Conservation (phyloP, 1,139 yeast species). For the Suhomyces atakaporum region DNA sequence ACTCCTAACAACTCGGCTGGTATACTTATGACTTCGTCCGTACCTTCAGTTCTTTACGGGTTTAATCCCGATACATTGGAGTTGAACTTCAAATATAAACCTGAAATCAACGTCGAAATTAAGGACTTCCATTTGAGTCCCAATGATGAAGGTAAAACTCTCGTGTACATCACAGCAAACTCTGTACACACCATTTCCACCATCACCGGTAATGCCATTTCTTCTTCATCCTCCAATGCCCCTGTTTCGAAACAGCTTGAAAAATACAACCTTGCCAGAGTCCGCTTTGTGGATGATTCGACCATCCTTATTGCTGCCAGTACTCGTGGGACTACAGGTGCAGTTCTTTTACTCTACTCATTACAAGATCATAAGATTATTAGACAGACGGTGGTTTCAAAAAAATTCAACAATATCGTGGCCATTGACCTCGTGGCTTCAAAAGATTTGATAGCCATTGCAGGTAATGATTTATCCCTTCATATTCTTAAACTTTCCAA, state of each 20-base stretch:
- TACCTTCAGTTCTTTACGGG: conserved; percentile 59
- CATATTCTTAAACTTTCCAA: conserved; percentile 53
- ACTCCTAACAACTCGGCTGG: conserved; percentile 58
- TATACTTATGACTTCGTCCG: conserved; percentile 61
- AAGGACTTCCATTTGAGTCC: conserved; percentile 38
- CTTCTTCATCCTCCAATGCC: conserved; percentile 28
- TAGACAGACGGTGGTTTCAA: conserved; percentile 47
- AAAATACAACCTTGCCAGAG: conserved; percentile 52
- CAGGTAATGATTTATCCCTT: conserved; percentile 76
- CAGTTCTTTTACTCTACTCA: conserved; percentile 44
- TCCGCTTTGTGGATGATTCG: conserved; percentile 57
- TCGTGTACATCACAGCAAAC: conserved; percentile 58
- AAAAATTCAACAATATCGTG: conserved; percentile 64
- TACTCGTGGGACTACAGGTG: conserved; percentile 41
- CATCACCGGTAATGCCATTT: conserved; percentile 43
- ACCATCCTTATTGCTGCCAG: conserved; percentile 61
- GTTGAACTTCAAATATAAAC: conserved; percentile 37
- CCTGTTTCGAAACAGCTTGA: conserved; percentile 29
- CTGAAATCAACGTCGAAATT: conserved; percentile 34
- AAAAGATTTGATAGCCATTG: conserved; percentile 61
- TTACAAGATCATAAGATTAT: conserved; percentile 44
- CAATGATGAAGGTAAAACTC: conserved; percentile 48
- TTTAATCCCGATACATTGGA: conserved; percentile 60
- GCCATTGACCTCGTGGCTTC: conserved; percentile 57
- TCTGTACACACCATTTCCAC: conserved; percentile 56